These are phyloP conservation scores for Coniochaeta sp. DNA, from an alignment of 2,329 filamentous ascomycete species.

Conservation along the genomic window DNA sequence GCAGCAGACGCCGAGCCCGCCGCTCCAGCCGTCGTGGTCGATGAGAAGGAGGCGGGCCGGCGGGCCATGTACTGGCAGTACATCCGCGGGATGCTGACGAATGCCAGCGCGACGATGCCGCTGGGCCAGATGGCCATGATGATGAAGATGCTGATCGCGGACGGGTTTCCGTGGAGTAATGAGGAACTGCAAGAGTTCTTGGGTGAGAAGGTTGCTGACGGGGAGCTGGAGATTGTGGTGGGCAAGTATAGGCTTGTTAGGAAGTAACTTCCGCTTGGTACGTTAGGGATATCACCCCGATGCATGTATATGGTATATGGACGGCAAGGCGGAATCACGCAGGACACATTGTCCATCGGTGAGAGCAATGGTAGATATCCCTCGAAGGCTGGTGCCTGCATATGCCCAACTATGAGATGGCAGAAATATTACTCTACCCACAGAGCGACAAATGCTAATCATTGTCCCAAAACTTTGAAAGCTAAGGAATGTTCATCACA, in stretches of 20 bases:
- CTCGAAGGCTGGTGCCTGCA: no score
- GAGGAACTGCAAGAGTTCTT: constrained; percentile 82
- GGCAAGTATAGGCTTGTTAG: constrained; percentile 63
- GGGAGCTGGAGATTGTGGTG: constrained; percentile 60
- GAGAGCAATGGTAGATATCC: no score
- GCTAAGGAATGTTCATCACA: not conserved
- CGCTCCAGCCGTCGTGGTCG: constrained; percentile 32
- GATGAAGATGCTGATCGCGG: constrained; percentile 84
- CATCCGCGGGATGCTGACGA: constrained; percentile 91
- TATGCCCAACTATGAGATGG: not conserved
- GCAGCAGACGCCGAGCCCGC: not conserved
- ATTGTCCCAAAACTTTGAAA: not conserved
- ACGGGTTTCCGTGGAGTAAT: constrained; percentile 82
- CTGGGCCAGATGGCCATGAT: constrained; percentile 81
- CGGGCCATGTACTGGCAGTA: constrained; percentile 78
- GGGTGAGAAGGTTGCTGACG: constrained; percentile 65
- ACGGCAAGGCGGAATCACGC: not conserved
- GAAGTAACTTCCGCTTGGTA: constrained; percentile 31
- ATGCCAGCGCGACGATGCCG: constrained; percentile 74
- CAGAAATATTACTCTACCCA: not conserved
- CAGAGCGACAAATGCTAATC: not conserved
- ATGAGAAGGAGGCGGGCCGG: constrained; percentile 56
- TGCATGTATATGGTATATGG: not conserved
- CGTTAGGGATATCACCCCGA: no score
- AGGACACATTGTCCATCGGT: no score